These are phyloP conservation scores for Talaromyces albobiverticillius DNA, from an alignment of 2,329 filamentous ascomycete species.

Conservation along the genomic window DNA sequence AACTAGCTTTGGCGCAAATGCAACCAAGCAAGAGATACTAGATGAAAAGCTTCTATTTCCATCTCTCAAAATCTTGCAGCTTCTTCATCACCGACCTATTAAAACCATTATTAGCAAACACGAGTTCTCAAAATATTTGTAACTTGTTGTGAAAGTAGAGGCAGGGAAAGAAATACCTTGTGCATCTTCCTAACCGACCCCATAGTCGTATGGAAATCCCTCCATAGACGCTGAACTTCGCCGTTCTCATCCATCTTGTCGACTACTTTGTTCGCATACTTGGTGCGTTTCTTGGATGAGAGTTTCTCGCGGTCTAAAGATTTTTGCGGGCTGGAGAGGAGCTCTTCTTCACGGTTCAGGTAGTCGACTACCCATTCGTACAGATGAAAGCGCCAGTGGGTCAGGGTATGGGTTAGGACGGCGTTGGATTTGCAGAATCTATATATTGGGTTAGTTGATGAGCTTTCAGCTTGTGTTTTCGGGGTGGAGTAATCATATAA, in stretches of 20 bases:
- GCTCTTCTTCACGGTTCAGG: conserved; percentile 54
- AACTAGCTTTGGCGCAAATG: too few species aligned
- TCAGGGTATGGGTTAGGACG: conserved; percentile 66
- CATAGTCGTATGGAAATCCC: conserved; percentile 63
- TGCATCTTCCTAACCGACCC: conserved; percentile 53
- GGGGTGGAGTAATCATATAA: neutral
- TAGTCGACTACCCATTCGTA: conserved; percentile 67
- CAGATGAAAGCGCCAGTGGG: conserved; percentile 75
- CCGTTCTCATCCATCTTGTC: conserved; percentile 61
- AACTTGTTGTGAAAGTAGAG: too few species aligned
- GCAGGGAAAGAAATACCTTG: conserved; percentile 31
- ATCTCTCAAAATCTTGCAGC: too few species aligned
- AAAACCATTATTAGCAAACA: too few species aligned
- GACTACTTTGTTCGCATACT: conserved; percentile 62
- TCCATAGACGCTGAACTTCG: conserved; percentile 61
- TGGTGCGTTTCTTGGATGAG: conserved; percentile 58
- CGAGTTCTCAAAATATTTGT: too few species aligned
- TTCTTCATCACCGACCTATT: too few species aligned
- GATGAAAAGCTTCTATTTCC: too few species aligned
- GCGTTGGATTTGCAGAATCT: conserved; percentile 63
- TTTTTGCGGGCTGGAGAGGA: conserved; percentile 53
- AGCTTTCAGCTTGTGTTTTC: neutral
- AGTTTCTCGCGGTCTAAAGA: conserved; percentile 61
- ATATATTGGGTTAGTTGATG: neutral
- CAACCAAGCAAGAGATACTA: too few species aligned